These are phyloP conservation scores for Neurospora sp. DNA, from an alignment of 495 filamentous ascomycete genomes.

Conservation along the genomic window DNA sequence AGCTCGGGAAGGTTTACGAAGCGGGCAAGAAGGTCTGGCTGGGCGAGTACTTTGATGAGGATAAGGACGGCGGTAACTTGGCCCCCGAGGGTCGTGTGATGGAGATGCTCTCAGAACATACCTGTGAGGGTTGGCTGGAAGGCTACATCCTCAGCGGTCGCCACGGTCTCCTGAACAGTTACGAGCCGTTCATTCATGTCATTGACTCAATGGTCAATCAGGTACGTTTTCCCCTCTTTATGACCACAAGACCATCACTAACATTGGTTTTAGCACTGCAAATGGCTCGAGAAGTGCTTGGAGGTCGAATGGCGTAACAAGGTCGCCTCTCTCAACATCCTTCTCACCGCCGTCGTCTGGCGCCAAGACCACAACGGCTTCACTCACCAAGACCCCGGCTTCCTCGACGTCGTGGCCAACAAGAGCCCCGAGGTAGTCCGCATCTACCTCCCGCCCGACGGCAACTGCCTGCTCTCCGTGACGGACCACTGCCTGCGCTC, in stretches of 20 bases:
- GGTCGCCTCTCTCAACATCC: conserved; percentile 60
- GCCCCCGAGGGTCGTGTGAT: conserved; percentile 55
- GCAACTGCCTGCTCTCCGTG: conserved; percentile 58
- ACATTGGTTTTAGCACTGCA: conserved; percentile 46
- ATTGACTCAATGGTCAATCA: conserved; percentile 72
- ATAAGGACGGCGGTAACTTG: conserved; percentile 57
- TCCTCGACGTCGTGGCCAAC: conserved; percentile 65
- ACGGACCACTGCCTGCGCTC: conserved; percentile 61
- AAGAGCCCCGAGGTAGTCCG: conserved; percentile 65
- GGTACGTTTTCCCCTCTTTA: conserved; percentile 14
- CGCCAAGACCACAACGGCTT: conserved; percentile 73
- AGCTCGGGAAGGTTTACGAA: conserved; percentile 55
- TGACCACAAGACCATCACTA: conserved; percentile 1
- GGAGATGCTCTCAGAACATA: conserved; percentile 71
- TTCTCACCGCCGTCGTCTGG: conserved; percentile 66
- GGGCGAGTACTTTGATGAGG: conserved; percentile 63
- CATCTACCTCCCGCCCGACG: conserved; percentile 67
- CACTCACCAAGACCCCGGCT: conserved; percentile 68
- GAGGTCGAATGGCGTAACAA: conserved; percentile 62
- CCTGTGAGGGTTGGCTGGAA: conserved; percentile 67
- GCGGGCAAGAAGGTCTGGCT: conserved; percentile 68
- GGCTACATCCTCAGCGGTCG: conserved; percentile 61
- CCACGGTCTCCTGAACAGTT: conserved; percentile 64
- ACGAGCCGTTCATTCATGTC: conserved; percentile 70
- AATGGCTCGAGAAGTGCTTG: conserved; percentile 66